phyloP scores from a whole-genome alignment of 768 basidiomycete species.

The Saitozyma sp. region DNA sequence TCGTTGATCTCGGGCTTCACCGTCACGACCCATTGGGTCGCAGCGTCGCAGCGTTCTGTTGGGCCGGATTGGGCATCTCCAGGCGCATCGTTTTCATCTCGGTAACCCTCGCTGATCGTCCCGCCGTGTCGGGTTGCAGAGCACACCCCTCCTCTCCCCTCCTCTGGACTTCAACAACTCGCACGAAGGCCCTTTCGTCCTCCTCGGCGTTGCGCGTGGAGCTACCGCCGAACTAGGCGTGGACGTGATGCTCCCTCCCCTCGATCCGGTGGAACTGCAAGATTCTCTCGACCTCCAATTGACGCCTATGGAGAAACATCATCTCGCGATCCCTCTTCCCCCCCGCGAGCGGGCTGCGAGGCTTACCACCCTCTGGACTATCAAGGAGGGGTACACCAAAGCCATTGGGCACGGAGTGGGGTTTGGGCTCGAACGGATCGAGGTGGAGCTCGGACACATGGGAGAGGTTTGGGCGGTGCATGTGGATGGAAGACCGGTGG shows the following conservation, averaged over 20 bases:
- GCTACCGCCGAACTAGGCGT: constrained; percentile 27
- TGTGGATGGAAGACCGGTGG: constrained; percentile 20
- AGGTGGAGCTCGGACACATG: constrained; percentile 16
- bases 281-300: constrained; percentile 27
- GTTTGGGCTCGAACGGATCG: constrained; percentile 36
- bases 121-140: background rate
- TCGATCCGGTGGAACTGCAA: constrained; percentile 20
- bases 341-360: constrained; percentile 12
- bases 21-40: background rate
- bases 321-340: constrained; percentile 9
- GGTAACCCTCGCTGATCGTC: background rate
- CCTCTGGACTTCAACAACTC: constrained; percentile 38
- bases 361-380: constrained; percentile 33
- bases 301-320: constrained; percentile 14
- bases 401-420: constrained; percentile 40
- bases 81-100: background rate
- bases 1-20: too few relatives aligned
- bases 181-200: constrained; percentile 33
- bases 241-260: constrained; percentile 31
- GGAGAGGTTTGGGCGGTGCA: background rate
- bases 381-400: constrained; percentile 43
- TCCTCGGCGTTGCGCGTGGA: constrained; percentile 18
- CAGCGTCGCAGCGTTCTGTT: background rate
- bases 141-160: constrained; percentile 12
- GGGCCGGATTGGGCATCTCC: background rate